Conservation (phyloP, 2,329 filamentous ascomycete species). For the Claviceps africana region DNA sequence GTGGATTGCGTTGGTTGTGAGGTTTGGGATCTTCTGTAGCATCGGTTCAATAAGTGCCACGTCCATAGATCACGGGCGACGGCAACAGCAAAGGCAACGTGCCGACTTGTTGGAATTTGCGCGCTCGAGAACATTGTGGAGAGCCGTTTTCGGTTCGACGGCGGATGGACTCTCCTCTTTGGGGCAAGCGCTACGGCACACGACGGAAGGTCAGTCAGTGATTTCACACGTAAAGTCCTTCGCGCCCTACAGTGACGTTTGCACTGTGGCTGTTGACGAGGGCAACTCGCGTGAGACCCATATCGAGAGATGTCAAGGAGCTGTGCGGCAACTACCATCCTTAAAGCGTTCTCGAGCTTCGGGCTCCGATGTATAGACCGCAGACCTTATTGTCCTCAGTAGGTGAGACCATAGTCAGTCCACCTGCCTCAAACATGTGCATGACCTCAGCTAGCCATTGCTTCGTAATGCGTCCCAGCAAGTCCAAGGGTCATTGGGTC, state of each 20-base stretch:
- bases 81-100: conserved; percentile 40
- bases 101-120: conserved; percentile 25
- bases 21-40: conserved; percentile 31
- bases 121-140: conserved; percentile 26
- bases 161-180: conserved; percentile 24
- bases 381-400: conserved; percentile 13
- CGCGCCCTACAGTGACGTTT: conserved; percentile 22
- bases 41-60: conserved; percentile 27
- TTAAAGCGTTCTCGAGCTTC: conserved; percentile 24
- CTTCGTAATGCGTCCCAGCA: conserved; percentile 36
- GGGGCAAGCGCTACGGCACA: conserved; percentile 41
- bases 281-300: conserved; percentile 37
- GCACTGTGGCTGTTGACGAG: conserved; percentile 27
- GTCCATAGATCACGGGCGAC: conserved; percentile 37
- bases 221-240: conserved; percentile 33
- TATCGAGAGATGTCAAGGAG: conserved; percentile 47
- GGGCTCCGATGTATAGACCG: conserved; percentile 7
- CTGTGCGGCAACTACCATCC: conserved; percentile 36
- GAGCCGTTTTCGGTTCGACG: conserved; percentile 27
- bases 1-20: conserved; percentile 30
- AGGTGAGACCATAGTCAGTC: conserved; percentile 27
- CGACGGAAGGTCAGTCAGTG: conserved; percentile 34
- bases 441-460: conserved; percentile 43
- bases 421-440: conserved; percentile 42
- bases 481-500: conserved; percentile 39